Conservation (phyloP, 2,329 filamentous ascomycete genomes). For the Chrysosporium keratinophilum region DNA sequence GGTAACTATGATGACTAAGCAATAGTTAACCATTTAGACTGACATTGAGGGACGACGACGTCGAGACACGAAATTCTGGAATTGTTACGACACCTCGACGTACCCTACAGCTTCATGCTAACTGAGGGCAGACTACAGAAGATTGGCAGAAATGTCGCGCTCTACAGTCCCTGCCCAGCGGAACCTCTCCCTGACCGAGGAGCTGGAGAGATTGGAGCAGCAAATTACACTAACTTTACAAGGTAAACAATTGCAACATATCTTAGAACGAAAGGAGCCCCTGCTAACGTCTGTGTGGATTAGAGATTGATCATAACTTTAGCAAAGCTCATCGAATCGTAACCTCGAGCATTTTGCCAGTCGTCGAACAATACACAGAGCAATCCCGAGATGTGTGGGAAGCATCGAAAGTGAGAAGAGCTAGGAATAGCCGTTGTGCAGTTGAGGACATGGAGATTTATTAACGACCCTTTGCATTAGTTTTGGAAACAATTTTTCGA, state of each 20-base stretch:
- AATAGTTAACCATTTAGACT: too few relatives aligned
- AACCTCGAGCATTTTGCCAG: constrained; percentile 79
- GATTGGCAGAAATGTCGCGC: constrained; percentile 39
- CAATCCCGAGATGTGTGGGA: constrained; percentile 94
- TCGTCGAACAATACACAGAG: constrained; percentile 91
- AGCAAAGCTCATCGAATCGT: constrained; percentile 94
- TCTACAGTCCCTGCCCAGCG: constrained; percentile 40
- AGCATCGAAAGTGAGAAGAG: constrained; percentile 63
- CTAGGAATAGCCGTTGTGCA: background rate
- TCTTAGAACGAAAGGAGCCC: constrained; percentile 15
- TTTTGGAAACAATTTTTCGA: constrained; percentile 99
- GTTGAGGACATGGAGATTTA: background rate
- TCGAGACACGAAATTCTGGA: too few relatives aligned
- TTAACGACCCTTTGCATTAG: constrained; percentile 36
- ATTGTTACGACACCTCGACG: too few relatives aligned
- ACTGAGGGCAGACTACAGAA: background rate
- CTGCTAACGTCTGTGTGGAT: background rate
- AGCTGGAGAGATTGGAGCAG: constrained; percentile 91
- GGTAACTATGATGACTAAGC: background rate
- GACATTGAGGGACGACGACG: too few relatives aligned
- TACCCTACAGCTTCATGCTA: background rate
- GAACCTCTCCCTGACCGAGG: constrained; percentile 74
- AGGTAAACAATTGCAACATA: constrained; percentile 42
- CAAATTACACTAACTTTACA: constrained; percentile 93
- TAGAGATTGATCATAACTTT: constrained; percentile 98